phyloP scores from a whole-genome alignment of 352 stramenopile species.

The Globisporangium cystogenes region DNA sequence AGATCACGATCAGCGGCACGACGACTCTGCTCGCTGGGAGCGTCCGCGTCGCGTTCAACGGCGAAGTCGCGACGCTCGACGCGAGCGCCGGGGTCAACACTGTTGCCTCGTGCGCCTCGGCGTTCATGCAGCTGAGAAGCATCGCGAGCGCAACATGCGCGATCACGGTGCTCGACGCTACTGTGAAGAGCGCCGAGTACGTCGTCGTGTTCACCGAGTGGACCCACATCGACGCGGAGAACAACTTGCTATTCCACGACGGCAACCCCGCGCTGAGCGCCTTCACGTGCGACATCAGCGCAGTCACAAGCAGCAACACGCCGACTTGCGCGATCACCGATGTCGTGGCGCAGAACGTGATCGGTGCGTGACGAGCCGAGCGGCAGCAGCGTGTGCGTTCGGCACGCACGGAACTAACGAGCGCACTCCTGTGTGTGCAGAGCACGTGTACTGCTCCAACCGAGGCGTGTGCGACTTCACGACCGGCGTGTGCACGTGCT shows the following conservation, averaged over 20 bases:
- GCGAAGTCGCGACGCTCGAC: constrained; percentile 33
- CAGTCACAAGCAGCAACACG: constrained; percentile 33
- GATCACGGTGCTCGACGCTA: constrained; percentile 21
- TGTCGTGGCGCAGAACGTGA: constrained; percentile 37
- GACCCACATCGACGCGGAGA: constrained; percentile 53
- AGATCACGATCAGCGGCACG: constrained; percentile 37
- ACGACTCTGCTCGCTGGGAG: constrained; percentile 21
- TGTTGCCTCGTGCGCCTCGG: constrained; percentile 24
- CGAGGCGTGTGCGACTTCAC: constrained; percentile 63
- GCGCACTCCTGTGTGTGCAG: too few species aligned
- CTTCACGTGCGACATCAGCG: constrained; percentile 75
- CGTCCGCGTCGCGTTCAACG: constrained; percentile 44
- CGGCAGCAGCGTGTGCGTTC: too few species aligned
- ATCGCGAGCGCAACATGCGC: constrained; percentile 33
- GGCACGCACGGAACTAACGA: too few species aligned
- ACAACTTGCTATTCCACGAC: constrained; percentile 77
- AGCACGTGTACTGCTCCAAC: constrained; percentile 76
- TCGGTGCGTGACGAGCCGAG: constrained; percentile 29
- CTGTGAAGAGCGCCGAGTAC: constrained; percentile 49
- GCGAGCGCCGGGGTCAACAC: constrained; percentile 29
- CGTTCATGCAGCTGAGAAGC: constrained; percentile 39
- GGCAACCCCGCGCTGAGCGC: constrained; percentile 65
- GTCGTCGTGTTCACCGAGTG: constrained; percentile 67
- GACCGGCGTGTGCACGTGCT: constrained; percentile 54
- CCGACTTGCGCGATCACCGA: constrained; percentile 69